Evolutionary conservation across 352 stramenopile species (phyloP).

Genomic region (Globisporangium emineosum): DNA sequence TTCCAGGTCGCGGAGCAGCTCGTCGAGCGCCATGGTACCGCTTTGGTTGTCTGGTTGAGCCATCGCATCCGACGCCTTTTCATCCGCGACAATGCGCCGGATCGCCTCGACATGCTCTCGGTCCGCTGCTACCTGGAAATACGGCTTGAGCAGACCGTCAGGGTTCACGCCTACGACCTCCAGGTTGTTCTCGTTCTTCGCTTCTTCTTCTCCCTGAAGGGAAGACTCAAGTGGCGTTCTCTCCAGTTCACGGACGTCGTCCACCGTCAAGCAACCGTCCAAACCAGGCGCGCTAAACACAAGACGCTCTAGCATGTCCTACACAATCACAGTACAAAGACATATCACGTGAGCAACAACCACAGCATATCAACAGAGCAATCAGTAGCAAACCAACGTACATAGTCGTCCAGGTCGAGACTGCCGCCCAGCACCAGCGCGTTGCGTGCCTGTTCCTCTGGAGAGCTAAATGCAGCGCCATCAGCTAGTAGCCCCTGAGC

Average conservation of each 20-base stretch:
- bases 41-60: slow-evolving; percentile 38
- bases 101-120: slow-evolving; percentile 48
- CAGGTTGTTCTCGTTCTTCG: slow-evolving; percentile 7
- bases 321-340: neutral
- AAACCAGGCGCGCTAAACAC: slow-evolving; percentile 55
- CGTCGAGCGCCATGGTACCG: slow-evolving; percentile 56
- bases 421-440: slow-evolving; percentile 27
- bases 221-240: neutral
- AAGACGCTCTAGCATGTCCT: slow-evolving; percentile 34
- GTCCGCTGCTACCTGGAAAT: slow-evolving; percentile 63
- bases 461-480: slow-evolving; percentile 16
- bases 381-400: neutral
- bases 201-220: neutral
- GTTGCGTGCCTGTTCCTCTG: slow-evolving; percentile 41
- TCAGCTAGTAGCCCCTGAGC: neutral
- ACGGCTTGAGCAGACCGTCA: slow-evolving; percentile 49
- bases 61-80: slow-evolving; percentile 63
- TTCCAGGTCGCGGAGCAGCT: slow-evolving; percentile 67
- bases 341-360: neutral
- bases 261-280: slow-evolving; percentile 42
- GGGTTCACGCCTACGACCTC: slow-evolving; percentile 59
- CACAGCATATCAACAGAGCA: neutral
- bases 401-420: slow-evolving; percentile 26
- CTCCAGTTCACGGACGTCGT: slow-evolving; percentile 32
- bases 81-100: slow-evolving; percentile 51